Conservation (phyloP, 1,284 basidiomycete species). For the Coniophora puteana region DNA sequence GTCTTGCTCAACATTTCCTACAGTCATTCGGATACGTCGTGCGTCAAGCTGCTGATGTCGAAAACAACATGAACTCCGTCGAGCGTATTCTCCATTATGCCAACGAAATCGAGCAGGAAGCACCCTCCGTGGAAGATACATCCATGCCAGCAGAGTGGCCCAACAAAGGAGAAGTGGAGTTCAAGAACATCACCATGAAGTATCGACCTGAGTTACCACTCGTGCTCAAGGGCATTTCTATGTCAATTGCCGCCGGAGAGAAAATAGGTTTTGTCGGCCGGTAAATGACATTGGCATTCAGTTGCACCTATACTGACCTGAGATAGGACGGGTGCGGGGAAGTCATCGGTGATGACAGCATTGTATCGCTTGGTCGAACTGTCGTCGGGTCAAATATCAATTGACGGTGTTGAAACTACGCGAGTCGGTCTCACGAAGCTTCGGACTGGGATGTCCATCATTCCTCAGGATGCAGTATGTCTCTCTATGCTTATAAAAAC, state of each 20-base stretch:
- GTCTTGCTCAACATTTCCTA: not conserved
- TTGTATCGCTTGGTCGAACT: slow-evolving; percentile 64
- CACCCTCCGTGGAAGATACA: slow-evolving; percentile 55
- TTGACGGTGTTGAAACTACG: slow-evolving; percentile 69
- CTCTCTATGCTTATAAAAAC: no score
- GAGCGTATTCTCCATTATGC: slow-evolving; percentile 84
- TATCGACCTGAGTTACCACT: slow-evolving; percentile 70
- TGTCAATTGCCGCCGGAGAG: slow-evolving; percentile 72
- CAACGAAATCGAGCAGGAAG: slow-evolving; percentile 67
- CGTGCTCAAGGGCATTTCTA: slow-evolving; percentile 64
- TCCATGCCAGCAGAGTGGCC: slow-evolving; percentile 71
- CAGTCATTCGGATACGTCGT: slow-evolving; percentile 80
- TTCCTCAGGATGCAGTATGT: slow-evolving; percentile 85
- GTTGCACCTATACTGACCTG: slow-evolving; percentile 1
- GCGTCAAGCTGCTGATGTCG: slow-evolving; percentile 80
- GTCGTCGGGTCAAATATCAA: slow-evolving; percentile 56
- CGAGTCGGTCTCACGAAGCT: slow-evolving; percentile 65
- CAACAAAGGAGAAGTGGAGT: slow-evolving; percentile 51
- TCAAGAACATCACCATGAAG: slow-evolving; percentile 61
- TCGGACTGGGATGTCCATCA: slow-evolving; percentile 72
- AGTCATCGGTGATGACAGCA: slow-evolving; percentile 63
- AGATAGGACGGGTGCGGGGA: slow-evolving; percentile 68
- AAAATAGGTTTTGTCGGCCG: slow-evolving; percentile 87
- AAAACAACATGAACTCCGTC: slow-evolving; percentile 91
- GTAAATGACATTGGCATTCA: slow-evolving; percentile 23